Evolutionary conservation across 345 rosid genomes (phyloP).

Genomic region (Turnera subulata): DNA sequence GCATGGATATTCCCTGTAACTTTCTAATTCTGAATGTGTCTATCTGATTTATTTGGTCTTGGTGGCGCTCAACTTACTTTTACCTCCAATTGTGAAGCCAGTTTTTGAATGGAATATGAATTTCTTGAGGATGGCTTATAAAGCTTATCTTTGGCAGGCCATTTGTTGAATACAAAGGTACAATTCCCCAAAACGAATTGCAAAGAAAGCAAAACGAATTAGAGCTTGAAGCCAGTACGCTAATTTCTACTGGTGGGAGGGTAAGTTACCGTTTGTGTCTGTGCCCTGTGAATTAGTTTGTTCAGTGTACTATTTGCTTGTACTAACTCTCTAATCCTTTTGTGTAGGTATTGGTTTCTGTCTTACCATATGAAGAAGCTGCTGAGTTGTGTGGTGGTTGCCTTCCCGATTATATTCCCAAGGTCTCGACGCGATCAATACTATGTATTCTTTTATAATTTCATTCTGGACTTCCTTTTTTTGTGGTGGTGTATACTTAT

Average conservation of each 20-base stretch:
- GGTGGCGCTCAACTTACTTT: too few relatives aligned
- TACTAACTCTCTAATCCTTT: constrained; percentile 2
- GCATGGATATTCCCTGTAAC: too few relatives aligned
- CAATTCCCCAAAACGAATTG: constrained; percentile 47
- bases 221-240: constrained; percentile 58
- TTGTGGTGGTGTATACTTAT: not conserved
- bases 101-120: not conserved
- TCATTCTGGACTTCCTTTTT: too few relatives aligned
- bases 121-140: not conserved
- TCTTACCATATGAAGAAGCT: constrained; percentile 68
- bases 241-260: constrained; percentile 64
- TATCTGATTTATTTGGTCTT: not conserved
- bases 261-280: constrained; percentile 30
- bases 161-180: constrained; percentile 77
- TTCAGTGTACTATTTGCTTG: not conserved
- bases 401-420: constrained; percentile 76
- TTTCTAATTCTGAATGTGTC: too few relatives aligned
- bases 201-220: constrained; percentile 52
- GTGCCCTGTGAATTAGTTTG: not conserved
- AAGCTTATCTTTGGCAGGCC: constrained; percentile 42
- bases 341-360: constrained; percentile 49
- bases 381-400: constrained; percentile 61
- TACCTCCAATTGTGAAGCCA: not conserved
- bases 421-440: constrained; percentile 39
- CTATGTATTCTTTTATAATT: not conserved